Evolutionary conservation across 257 asterid genomes (phyloP), one percentile per base, ranked within the genome.

Genomic region (Nemophila menziesii): DNA sequence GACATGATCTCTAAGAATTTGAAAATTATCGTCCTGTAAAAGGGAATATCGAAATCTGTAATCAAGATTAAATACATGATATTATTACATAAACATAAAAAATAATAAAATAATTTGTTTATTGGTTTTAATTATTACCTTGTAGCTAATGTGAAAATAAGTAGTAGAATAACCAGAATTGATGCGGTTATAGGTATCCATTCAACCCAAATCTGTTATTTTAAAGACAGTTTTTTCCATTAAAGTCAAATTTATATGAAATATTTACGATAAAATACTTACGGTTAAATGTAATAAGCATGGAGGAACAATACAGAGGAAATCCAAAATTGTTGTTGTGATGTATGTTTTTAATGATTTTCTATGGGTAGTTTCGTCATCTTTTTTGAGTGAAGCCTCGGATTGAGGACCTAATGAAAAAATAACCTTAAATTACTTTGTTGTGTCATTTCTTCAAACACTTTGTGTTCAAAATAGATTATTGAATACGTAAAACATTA

Each of bases 181-280:
- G 68, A 44, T 46, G 84, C 69, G 63, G 26, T 70, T 60, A 55
- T 54, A 65, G 65, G 67, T 46, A 69, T 65, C 94, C 92, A 76
- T 52, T 73, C 89, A 29, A 93, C 78, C 45, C 79, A 71, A 59
- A 90, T 75, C 99, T 90, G 79, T 36, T 65, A 70, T 26, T 29
- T 17, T 23, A 59, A 22, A 53, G 53, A 34, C 54, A 57, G 22
- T 60, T 16, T n/a, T 0, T 27, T 21, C 23, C 43, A 45, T 36
- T 7, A 15, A 10, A 1, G 7, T 11, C 5, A 37, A 38, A 18
- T 26, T 11, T 5, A 14, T n/a, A 22, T 20, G 24, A 43, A 22
- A 11, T 8, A 1, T 24, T 23, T n/a, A n/a, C n/a, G 26, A 19
- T 4, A 36, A 4, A 54, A 26, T 9, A 74, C 96, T 90, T 70